These are phyloP conservation scores for Pseudocercospora crystallina DNA, from an alignment of 2,329 filamentous ascomycete species.

Conservation along the genomic window DNA sequence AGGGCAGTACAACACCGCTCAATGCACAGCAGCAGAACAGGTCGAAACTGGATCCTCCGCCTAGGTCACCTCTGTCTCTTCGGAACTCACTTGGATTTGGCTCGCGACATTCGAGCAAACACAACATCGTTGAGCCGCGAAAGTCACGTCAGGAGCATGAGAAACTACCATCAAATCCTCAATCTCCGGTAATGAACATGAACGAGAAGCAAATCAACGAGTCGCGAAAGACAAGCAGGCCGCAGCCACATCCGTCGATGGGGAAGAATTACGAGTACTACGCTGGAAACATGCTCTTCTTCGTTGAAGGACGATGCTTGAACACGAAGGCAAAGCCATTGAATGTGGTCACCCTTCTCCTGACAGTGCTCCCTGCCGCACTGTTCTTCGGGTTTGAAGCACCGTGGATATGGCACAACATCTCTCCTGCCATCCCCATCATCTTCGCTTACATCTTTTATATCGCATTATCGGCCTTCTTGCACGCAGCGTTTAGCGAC, in stretches of 20 bases:
- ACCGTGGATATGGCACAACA: slow-evolving; percentile 79
- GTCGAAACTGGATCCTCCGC: slow-evolving; percentile 25
- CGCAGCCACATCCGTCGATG: neutral
- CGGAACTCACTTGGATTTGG: slow-evolving; percentile 30
- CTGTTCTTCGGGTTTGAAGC: slow-evolving; percentile 87
- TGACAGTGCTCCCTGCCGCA: slow-evolving; percentile 74
- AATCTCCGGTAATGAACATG: slow-evolving; percentile 56
- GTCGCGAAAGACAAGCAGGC: too few species aligned
- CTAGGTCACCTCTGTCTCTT: slow-evolving; percentile 28
- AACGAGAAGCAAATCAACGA: slow-evolving; percentile 17
- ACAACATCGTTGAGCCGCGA: slow-evolving; percentile 16
- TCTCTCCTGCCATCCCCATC: slow-evolving; percentile 86
- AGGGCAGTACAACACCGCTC: slow-evolving; percentile 77
- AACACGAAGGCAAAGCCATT: slow-evolving; percentile 81
- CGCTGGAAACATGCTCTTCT: slow-evolving; percentile 89
- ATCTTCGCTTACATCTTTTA: slow-evolving; percentile 89
- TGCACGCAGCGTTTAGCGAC: slow-evolving; percentile 89
- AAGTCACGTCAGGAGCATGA: slow-evolving; percentile 37
- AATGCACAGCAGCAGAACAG: slow-evolving; percentile 39
- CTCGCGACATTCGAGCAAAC: slow-evolving; percentile 22
- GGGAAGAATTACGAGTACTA: slow-evolving; percentile 88
- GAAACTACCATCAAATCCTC: slow-evolving; percentile 78
- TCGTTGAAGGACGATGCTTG: slow-evolving; percentile 78
- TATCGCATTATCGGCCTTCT: slow-evolving; percentile 86
- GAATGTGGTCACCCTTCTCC: slow-evolving; percentile 79